These are phyloP conservation scores for Cupressus sempervirens DNA, from an alignment of 75 land plant species.

Conservation along the genomic window DNA sequence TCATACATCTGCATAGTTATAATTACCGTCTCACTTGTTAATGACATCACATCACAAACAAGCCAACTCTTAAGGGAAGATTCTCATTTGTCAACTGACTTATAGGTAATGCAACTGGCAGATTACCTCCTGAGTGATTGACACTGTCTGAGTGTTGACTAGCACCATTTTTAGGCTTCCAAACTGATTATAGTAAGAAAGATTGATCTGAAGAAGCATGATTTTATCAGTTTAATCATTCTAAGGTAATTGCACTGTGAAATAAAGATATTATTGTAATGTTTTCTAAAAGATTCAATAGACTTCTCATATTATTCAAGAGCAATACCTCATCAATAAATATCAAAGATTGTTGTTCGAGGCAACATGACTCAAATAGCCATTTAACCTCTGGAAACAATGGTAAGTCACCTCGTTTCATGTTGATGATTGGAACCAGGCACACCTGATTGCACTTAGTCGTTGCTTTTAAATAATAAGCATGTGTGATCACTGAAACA, in stretches of 20 bases:
- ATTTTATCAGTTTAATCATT: constrained; percentile 2
- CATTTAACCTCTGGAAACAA: constrained; percentile 36
- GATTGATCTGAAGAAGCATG: constrained; percentile 31
- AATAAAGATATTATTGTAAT: not conserved
- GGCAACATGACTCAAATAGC: constrained; percentile 40
- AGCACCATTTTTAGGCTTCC: constrained; percentile 45
- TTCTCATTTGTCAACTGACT: not conserved
- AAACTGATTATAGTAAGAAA: constrained; percentile 40
- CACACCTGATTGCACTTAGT: constrained; percentile 18
- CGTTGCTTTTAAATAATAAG: constrained; percentile 33
- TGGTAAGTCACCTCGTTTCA: constrained; percentile 31
- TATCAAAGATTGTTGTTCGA: constrained; percentile 25
- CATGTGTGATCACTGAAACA: constrained; percentile 40
- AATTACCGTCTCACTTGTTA: not conserved
- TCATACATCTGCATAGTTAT: constrained; percentile 20
- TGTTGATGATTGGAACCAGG: constrained; percentile 43
- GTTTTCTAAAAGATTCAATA: not conserved
- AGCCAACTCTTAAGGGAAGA: not conserved
- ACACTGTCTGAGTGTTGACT: constrained; percentile 25
- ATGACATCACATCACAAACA: not conserved
- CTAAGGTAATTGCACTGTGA: not conserved
- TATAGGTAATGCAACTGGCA: not conserved
- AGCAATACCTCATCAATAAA: constrained; percentile 41
- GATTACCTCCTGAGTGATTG: constrained; percentile 43
- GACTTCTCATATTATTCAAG: not conserved